Conservation (phyloP, 805 yeast species). For the Wickerhamomyces mucosus region DNA sequence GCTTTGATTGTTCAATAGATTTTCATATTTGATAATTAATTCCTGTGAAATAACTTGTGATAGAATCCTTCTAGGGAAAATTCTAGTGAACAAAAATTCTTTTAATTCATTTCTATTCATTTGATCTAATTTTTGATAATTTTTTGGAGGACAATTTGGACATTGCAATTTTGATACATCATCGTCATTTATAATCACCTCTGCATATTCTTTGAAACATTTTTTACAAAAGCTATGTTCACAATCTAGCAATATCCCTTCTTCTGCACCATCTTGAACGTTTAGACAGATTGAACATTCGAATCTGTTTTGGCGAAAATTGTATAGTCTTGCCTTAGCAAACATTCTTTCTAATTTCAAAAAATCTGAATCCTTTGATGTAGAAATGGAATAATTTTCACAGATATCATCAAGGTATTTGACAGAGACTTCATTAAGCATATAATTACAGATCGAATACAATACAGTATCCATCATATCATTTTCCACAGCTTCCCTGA, state of each 20-base stretch:
- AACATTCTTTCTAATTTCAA: conserved; percentile 14
- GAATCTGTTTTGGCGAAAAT: conserved; percentile 30
- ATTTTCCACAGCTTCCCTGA: neutral
- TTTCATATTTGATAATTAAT: conserved; percentile 28
- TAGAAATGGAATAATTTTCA: neutral
- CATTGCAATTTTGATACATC: conserved; percentile 45
- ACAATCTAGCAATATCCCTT: conserved; percentile 31
- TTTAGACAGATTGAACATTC: conserved; percentile 50
- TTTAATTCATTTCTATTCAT: conserved; percentile 25
- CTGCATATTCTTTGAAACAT: conserved; percentile 36
- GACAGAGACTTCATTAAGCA: too few species aligned
- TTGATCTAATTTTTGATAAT: conserved; percentile 10
- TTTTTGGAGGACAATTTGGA: conserved; percentile 35
- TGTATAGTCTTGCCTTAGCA: conserved; percentile 12
- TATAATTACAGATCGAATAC: conserved; percentile 1
- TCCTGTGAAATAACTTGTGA: conserved; percentile 21
- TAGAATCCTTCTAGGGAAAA: conserved; percentile 28
- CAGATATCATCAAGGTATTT: too few species aligned
- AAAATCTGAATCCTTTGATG: neutral
- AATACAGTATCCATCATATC: conserved; percentile 4
- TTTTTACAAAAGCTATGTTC: conserved; percentile 38
- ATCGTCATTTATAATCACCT: conserved; percentile 34
- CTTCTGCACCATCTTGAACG: conserved; percentile 31
- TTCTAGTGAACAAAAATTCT: conserved; percentile 29
- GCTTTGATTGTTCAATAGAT: conserved; percentile 27